phyloP scores from a whole-genome alignment of 768 basidiomycete species.

The Mycena rosella region DNA sequence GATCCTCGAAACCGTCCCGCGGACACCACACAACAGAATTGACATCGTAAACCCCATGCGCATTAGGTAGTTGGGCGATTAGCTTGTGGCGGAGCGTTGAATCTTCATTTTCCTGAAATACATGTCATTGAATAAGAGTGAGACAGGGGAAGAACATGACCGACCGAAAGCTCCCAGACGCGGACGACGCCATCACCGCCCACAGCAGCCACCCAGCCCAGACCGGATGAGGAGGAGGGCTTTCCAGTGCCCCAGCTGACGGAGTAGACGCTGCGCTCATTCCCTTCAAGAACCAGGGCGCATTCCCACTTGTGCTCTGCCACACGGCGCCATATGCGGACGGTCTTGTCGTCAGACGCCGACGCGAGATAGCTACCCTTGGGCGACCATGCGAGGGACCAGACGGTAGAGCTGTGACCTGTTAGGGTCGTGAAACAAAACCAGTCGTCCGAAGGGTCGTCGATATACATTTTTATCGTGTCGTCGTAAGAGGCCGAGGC shows the following conservation, averaged over 20 bases:
- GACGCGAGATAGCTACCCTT: conserved; percentile 86
- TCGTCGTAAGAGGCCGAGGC: conserved; percentile 98
- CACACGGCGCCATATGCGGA: conserved; percentile 86
- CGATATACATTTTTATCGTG: conserved; percentile 91
- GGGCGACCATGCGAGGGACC: conserved; percentile 88
- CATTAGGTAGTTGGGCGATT: conserved; percentile 68
- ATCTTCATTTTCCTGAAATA: conserved; percentile 45
- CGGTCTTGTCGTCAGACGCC: conserved; percentile 86
- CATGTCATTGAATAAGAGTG: neutral
- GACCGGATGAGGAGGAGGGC: conserved; percentile 37
- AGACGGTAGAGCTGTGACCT: conserved; percentile 91
- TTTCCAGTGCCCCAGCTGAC: conserved; percentile 75
- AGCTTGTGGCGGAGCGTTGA: conserved; percentile 55
- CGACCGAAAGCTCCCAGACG: conserved; percentile 82
- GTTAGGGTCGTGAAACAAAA: conserved; percentile 85
- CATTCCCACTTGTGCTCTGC: conserved; percentile 74
- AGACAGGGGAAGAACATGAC: conserved; percentile 37
- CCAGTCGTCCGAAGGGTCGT: conserved; percentile 97
- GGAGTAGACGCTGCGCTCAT: conserved; percentile 84
- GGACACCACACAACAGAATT: conserved; percentile 91
- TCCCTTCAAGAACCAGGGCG: conserved; percentile 69
- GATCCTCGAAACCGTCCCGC: conserved; percentile 67
- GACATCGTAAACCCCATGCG: conserved; percentile 88
- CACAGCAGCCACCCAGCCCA: conserved; percentile 89
- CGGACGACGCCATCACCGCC: conserved; percentile 89